phyloP scores from a whole-genome alignment of 345 rosid species.

The Populus davidiana region DNA sequence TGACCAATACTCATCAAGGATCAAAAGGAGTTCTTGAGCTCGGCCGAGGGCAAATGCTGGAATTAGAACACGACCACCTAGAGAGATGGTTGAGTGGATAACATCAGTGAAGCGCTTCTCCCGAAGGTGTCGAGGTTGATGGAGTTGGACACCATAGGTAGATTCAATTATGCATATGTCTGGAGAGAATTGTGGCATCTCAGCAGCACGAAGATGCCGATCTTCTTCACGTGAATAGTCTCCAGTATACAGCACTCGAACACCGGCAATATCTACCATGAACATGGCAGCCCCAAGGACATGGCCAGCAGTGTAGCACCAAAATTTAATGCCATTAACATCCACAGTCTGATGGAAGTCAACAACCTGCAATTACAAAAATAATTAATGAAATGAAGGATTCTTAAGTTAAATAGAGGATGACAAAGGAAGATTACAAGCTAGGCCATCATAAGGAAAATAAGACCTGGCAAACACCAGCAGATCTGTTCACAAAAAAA shows the following conservation, averaged over 20 bases:
- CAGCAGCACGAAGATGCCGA: conserved; percentile 92
- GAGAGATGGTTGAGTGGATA: conserved; percentile 77
- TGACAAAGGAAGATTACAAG: too few relatives aligned
- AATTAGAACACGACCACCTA: conserved; percentile 89
- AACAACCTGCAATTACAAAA: conserved; percentile 49
- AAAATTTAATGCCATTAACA: conserved; percentile 83
- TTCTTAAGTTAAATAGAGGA: too few relatives aligned
- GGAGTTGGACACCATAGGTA: conserved; percentile 94
- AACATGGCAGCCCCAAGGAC: conserved; percentile 99
- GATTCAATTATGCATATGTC: conserved; percentile 94
- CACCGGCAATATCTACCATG: conserved; percentile 95
- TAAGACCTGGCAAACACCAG: too few relatives aligned
- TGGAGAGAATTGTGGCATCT: conserved; percentile 93
- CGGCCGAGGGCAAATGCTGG: conserved; percentile 35
- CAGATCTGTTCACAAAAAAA: too few relatives aligned
- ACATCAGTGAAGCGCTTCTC: conserved; percentile 96
- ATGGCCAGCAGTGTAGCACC: conserved; percentile 99
- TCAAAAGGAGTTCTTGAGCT: conserved; percentile 32
- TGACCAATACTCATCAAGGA: conserved; percentile 84
- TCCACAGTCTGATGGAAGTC: conserved; percentile 93
- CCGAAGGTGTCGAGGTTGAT: conserved; percentile 76
- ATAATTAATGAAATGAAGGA: too few relatives aligned
- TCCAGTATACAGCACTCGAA: conserved; percentile 87
- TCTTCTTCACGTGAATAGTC: conserved; percentile 97
- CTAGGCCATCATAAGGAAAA: too few relatives aligned